These are phyloP conservation scores for Trebouxiophyceae sp. DNA, from an alignment of 163 green algal species.

Conservation along the genomic window DNA sequence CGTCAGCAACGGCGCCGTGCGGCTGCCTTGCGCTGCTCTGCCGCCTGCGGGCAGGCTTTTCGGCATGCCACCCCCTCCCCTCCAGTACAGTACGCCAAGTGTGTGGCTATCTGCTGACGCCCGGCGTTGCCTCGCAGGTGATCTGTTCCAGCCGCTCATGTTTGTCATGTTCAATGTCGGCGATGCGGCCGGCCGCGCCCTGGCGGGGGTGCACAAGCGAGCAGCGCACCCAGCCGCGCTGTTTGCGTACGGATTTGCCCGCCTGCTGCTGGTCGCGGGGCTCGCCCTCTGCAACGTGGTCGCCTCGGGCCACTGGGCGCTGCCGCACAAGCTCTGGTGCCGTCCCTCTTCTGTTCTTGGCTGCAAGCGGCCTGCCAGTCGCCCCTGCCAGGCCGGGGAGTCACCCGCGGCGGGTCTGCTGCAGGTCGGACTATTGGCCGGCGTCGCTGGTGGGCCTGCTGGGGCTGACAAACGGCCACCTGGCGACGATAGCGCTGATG, in stretches of 20 bases:
- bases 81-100: no score
- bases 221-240: slow-evolving; percentile 31
- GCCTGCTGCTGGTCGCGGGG: slow-evolving; percentile 14
- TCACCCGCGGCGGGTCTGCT: no score
- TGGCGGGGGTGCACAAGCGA: slow-evolving; percentile 18
- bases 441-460: slow-evolving; percentile 13
- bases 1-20: slow-evolving; percentile 30
- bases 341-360: no score
- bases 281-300: slow-evolving; percentile 55
- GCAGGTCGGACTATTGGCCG: not conserved
- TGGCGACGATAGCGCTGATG: slow-evolving; percentile 22
- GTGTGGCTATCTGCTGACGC: no score
- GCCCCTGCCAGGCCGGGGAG: no score
- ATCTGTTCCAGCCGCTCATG: slow-evolving; percentile 53
- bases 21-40: no score
- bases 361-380: no score
- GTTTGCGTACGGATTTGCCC: slow-evolving; percentile 23
- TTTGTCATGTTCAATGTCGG: slow-evolving; percentile 41
- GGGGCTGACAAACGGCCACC: slow-evolving; percentile 26
- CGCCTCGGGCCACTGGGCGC: slow-evolving; percentile 34
- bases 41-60: no score
- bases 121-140: no score
- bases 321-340: slow-evolving; percentile 19
- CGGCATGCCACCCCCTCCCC: no score
- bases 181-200: slow-evolving; percentile 44